These are phyloP conservation scores for Apiospora aurea DNA, from an alignment of 2,329 filamentous ascomycete genomes.

Conservation along the genomic window DNA sequence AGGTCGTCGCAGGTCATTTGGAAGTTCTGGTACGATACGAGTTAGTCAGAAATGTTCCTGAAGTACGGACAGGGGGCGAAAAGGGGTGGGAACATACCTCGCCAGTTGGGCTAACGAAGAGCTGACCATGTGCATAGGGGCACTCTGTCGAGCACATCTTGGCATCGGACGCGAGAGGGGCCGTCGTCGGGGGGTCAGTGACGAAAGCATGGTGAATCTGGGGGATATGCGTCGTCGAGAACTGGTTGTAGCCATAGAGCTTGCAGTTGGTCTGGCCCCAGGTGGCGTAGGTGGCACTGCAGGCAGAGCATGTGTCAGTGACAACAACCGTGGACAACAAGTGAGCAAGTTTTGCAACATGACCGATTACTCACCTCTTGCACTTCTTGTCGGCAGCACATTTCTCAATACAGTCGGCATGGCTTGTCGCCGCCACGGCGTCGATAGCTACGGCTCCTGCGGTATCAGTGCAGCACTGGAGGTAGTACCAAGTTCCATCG, in stretches of 20 bases:
- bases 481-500: constrained; percentile 19
- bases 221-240: constrained; percentile 25
- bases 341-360: background rate
- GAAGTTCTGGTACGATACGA: no score
- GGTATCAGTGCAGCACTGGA: constrained; percentile 26
- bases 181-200: background rate
- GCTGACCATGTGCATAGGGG: constrained; percentile 30
- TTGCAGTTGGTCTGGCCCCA: constrained; percentile 29
- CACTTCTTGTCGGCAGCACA: background rate
- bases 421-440: background rate
- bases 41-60: no score
- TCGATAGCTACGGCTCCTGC: constrained; percentile 6
- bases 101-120: constrained; percentile 21
- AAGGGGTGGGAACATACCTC: constrained; percentile 21
- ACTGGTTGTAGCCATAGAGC: constrained; percentile 29
- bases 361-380: background rate
- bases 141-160: constrained; percentile 31
- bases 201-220: background rate
- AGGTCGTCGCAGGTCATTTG: constrained; percentile 29
- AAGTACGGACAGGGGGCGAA: no score
- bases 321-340: no score
- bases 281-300: background rate
- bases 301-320: background rate
- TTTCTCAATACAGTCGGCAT: background rate
- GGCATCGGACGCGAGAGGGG: constrained; percentile 4